Base-by-base conservation (phyloP, 495 filamentous ascomycete genomes). In the Viridothelium virens region DNA sequence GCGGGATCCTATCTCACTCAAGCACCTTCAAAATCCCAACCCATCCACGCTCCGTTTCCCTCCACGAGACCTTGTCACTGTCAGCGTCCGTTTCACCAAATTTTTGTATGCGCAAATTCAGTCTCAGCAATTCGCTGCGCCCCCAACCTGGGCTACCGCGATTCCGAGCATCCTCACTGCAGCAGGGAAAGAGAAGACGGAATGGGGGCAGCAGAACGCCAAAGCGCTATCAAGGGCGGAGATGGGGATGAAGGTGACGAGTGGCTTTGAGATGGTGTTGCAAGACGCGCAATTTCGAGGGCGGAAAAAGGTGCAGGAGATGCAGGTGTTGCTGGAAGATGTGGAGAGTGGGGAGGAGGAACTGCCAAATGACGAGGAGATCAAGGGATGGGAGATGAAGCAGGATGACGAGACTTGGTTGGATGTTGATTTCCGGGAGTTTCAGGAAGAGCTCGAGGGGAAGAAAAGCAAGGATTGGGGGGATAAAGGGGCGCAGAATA, bases 331-430 rank as follows among this genome's bases (percentile, higher is more conserved):
- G 2, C 77, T 96, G 1, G 87, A 89, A 38, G 91, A 95, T 71
- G 68, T 96, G 18, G 82, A 81, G 9, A 78, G 75, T n/a, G 84
- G 81, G 2, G 83, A 85, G 59, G 80, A 83, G 36, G 67, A 70
- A 4, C 78, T 96, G 0, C 93, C 93, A 5, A 83, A 82, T 0
- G 84, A 96, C 71, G 77, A 81, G 14, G 91, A 95, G 56, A 90
- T 97, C 18, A 74, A 75, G 38, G 67, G 64, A 0, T 97, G 94
- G 94, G 81, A 80, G 6, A 74, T 77, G 31, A 75, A 72, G 38
- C 85, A 90, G 38, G 95, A 98, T 66, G 83, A 89, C 69, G 95
- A 97, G 67, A 81, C 81, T n/a, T 98, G 94, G 94, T 78, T 98
- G 66, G 88, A 97, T 72, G 92, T 98, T 64, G 86, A 91, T 69